These are phyloP conservation scores for Arxiozyma telluris DNA, from an alignment of 1,139 yeast species.

Conservation along the genomic window DNA sequence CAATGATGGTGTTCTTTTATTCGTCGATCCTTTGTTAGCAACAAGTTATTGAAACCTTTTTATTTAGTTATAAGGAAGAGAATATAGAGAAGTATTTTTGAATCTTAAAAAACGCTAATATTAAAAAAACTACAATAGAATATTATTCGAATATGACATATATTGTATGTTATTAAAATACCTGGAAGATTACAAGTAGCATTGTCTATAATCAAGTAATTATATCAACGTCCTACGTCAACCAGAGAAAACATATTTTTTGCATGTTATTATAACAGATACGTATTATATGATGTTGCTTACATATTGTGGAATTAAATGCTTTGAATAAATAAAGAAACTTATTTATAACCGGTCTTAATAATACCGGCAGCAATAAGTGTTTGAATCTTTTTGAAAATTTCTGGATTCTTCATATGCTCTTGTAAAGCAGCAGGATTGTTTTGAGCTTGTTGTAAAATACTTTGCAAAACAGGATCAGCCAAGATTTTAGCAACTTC, in stretches of 20 bases:
- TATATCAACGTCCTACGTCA: background rate
- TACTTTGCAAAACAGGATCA: conserved; percentile 96
- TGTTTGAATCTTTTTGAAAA: conserved; percentile 77
- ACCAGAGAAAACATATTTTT: background rate
- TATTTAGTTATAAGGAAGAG: no score
- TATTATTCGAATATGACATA: no score
- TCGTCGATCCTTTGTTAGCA: background rate
- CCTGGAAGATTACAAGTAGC: background rate
- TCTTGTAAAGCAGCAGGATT: conserved; percentile 96
- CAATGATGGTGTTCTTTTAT: no score
- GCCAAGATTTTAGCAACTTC: conserved; percentile 84
- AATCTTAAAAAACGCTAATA: no score
- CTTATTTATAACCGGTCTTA: conserved; percentile 43
- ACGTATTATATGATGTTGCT: background rate
- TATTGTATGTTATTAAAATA: no score
- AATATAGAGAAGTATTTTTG: no score
- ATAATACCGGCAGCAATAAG: conserved; percentile 96
- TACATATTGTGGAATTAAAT: background rate
- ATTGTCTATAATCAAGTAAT: background rate
- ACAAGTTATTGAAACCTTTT: background rate
- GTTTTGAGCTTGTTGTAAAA: conserved; percentile 85
- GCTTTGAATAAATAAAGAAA: background rate
- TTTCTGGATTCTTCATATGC: conserved; percentile 95
- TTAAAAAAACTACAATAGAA: no score
- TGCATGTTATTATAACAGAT: background rate